These are phyloP conservation scores for Aegilops speltoides DNA, from an alignment of 176 grass and related monocot species.

Conservation along the genomic window DNA sequence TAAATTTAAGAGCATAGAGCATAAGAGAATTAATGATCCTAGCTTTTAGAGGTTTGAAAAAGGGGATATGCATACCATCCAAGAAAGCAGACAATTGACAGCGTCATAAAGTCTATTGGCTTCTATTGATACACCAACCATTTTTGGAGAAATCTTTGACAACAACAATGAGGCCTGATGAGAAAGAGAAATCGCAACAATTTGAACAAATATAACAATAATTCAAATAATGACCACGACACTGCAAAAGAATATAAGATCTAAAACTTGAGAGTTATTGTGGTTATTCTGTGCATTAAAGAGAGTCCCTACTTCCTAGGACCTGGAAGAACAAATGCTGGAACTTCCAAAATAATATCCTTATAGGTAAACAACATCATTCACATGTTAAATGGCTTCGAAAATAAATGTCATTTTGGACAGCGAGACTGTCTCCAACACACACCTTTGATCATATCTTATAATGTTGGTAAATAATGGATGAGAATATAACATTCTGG, in stretches of 20 bases:
- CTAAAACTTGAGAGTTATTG: neutral
- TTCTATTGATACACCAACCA: constrained; percentile 60
- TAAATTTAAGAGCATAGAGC: neutral
- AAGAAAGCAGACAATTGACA: constrained; percentile 79
- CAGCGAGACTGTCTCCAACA: neutral
- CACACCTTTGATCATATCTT: neutral
- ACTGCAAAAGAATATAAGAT: neutral
- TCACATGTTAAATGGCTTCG: neutral
- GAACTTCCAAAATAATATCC: neutral
- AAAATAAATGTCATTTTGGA: neutral
- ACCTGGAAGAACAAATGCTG: neutral
- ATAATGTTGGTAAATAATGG: neutral
- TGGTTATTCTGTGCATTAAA: neutral
- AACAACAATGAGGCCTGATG: constrained; percentile 63
- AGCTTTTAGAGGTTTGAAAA: neutral
- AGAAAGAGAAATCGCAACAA: neutral
- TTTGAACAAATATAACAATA: neutral
- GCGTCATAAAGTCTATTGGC: constrained; percentile 65
- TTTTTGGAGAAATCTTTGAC: constrained; percentile 75
- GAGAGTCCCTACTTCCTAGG: neutral
- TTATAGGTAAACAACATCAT: neutral
- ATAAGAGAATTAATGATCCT: neutral
- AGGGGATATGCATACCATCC: constrained; percentile 59
- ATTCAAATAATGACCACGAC: neutral
- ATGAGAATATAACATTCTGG: neutral